Conservation (phyloP, 371 early-diverging fungal genomes). For the Dichotomocladium elegans region DNA sequence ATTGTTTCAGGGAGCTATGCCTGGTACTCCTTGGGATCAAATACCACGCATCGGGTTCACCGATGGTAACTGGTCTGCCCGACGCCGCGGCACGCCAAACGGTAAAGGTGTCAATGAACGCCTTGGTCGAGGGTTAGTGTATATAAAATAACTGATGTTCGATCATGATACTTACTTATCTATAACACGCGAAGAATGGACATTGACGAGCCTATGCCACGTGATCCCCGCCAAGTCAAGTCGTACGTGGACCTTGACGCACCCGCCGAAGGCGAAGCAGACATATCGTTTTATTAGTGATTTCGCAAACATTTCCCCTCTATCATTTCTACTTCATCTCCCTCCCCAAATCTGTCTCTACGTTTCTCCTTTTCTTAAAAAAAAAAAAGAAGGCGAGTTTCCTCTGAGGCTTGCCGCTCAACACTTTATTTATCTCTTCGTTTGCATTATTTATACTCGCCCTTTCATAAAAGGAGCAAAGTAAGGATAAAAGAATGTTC, state of each 20-base stretch:
- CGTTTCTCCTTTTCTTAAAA: neutral
- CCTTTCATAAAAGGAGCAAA: no score
- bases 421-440: neutral
- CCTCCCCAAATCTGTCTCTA: neutral
- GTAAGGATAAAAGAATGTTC: no score
- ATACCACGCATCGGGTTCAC: slow-evolving; percentile 69
- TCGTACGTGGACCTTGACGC: slow-evolving; percentile 89
- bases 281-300: slow-evolving; percentile 45
- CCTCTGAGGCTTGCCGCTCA: no score
- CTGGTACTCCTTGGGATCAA: slow-evolving; percentile 63
- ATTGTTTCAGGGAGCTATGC: slow-evolving; percentile 26
- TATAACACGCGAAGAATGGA: slow-evolving; percentile 12
- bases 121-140: neutral
- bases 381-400: no score
- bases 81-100: neutral
- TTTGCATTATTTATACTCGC: no score
- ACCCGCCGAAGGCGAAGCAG: slow-evolving; percentile 80
- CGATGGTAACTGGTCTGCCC: slow-evolving; percentile 7
- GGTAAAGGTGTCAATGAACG: slow-evolving; percentile 6
- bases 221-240: slow-evolving; percentile 74
- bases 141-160: neutral
- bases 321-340: neutral
- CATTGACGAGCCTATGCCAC: slow-evolving; percentile 32
- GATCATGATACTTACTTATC: neutral
- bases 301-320: neutral